Evolutionary conservation across 805 yeast genomes (phyloP).

Genomic region (Priceomyces medius): DNA sequence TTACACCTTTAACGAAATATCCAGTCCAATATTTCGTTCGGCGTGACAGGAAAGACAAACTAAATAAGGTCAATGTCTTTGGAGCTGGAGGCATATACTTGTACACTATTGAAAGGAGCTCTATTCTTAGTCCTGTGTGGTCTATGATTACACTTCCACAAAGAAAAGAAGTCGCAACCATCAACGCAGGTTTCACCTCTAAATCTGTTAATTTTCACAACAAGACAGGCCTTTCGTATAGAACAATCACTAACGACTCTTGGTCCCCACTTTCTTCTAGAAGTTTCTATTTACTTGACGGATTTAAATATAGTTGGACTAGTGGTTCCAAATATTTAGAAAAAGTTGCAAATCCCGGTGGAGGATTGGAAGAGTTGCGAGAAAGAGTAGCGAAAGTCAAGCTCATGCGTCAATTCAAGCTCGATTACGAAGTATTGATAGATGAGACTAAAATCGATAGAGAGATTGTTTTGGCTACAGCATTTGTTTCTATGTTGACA

Average conservation of each 20-base stretch:
- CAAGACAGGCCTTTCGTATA: constrained; percentile 35
- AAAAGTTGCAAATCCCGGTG: constrained; percentile 52
- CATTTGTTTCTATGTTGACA: constrained; percentile 61
- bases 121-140: constrained; percentile 53
- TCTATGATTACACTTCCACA: constrained; percentile 44
- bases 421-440: constrained; percentile 57
- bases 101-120: constrained; percentile 52
- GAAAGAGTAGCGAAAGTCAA: constrained; percentile 55
- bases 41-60: constrained; percentile 47
- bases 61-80: constrained; percentile 49
- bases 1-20: constrained; percentile 38
- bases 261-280: constrained; percentile 41
- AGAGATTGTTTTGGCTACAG: constrained; percentile 58
- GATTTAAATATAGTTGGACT: constrained; percentile 57
- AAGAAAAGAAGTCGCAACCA: constrained; percentile 49
- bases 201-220: constrained; percentile 51
- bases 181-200: constrained; percentile 47
- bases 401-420: constrained; percentile 55
- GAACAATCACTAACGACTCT: constrained; percentile 38
- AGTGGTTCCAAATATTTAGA: constrained; percentile 52
- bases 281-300: constrained; percentile 52
- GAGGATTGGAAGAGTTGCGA: constrained; percentile 54
- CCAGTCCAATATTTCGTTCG: constrained; percentile 48
- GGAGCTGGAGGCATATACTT: constrained; percentile 34
- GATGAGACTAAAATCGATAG: constrained; percentile 40